A percentile compares a stretch with the other conserved stretches of the same genome.
Evolutionary conservation across 1,139 yeast genomes (phyloP).

Genomic region (Williopsis jadinii): DNA sequence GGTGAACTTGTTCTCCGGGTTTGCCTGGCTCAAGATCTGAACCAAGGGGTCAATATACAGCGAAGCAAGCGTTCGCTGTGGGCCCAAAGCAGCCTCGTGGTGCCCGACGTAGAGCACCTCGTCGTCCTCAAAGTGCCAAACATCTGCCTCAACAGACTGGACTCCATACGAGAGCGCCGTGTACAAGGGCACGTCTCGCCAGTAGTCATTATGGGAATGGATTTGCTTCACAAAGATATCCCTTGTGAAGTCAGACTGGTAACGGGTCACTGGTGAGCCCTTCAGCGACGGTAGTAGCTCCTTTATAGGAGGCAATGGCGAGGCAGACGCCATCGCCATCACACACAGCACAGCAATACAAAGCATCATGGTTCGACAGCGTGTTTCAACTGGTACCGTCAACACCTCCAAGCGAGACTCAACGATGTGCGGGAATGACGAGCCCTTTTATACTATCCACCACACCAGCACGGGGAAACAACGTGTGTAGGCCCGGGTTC

Average conservation of each 20-base stretch:
- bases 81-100: conserved; percentile 41
- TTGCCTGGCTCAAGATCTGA: conserved; percentile 39
- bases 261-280: conserved; percentile 10
- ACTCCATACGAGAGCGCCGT: conserved; percentile 59
- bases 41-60: conserved; percentile 52
- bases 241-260: conserved; percentile 19
- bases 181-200: conserved; percentile 57
- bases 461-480: too few species aligned
- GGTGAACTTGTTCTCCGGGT: conserved; percentile 15
- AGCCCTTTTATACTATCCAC: too few species aligned
- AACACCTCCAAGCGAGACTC: too few species aligned
- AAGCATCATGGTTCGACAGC: too few species aligned
- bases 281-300: conserved; percentile 6
- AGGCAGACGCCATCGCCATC: conserved; percentile 2
- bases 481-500: too few species aligned
- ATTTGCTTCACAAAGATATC: conserved; percentile 25
- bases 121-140: conserved; percentile 41
- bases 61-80: conserved; percentile 39
- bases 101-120: conserved; percentile 60
- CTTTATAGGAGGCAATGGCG: conserved; percentile 10
- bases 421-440: too few species aligned
- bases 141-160: conserved; percentile 65
- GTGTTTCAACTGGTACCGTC: too few species aligned
- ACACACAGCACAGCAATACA: conserved; percentile 1
- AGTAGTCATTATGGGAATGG: conserved; percentile 76